Percentiles rank a stretch among this genome's conserved stretches.
Evolutionary conservation across 257 asterid species (phyloP).

Genomic region (Linderniella brevidens): DNA sequence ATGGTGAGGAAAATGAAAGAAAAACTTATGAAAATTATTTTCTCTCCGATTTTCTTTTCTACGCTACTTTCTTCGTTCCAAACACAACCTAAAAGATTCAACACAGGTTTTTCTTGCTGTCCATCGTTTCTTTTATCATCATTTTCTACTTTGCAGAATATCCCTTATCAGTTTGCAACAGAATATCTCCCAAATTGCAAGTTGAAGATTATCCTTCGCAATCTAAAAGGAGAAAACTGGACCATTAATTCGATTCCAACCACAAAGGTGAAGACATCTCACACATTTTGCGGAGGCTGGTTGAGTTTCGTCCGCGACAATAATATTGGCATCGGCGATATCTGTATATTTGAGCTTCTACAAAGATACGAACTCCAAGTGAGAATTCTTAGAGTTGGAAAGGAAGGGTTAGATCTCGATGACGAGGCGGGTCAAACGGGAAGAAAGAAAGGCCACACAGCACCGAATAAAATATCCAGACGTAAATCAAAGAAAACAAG

Average conservation of each 20-base stretch:
- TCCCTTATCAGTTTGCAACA: constrained; percentile 80
- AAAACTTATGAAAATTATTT: no score
- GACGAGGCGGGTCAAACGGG: constrained; percentile 26
- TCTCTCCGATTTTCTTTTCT: no score
- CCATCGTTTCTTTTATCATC: neutral
- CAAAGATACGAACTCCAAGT: constrained; percentile 54
- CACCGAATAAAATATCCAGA: constrained; percentile 22
- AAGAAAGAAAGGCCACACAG: constrained; percentile 19
- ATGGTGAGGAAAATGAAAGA: no score
- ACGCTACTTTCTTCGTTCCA: no score
- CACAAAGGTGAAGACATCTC: constrained; percentile 75
- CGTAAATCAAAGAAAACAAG: constrained; percentile 29
- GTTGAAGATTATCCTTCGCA: constrained; percentile 59
- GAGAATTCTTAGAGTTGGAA: constrained; percentile 54
- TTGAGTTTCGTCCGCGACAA: constrained; percentile 81
- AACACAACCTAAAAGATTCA: no score
- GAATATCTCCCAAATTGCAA: constrained; percentile 79
- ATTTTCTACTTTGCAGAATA: constrained; percentile 34
- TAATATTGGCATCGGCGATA: constrained; percentile 52
- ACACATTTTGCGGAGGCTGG: constrained; percentile 98
- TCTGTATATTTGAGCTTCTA: constrained; percentile 80
- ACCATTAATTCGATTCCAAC: constrained; percentile 78
- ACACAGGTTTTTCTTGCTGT: no score
- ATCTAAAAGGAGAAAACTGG: constrained; percentile 72
- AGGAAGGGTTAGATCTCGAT: constrained; percentile 31